phyloP scores from a whole-genome alignment of 176 grass and related monocot species.

The Eragrostis nindensis region DNA sequence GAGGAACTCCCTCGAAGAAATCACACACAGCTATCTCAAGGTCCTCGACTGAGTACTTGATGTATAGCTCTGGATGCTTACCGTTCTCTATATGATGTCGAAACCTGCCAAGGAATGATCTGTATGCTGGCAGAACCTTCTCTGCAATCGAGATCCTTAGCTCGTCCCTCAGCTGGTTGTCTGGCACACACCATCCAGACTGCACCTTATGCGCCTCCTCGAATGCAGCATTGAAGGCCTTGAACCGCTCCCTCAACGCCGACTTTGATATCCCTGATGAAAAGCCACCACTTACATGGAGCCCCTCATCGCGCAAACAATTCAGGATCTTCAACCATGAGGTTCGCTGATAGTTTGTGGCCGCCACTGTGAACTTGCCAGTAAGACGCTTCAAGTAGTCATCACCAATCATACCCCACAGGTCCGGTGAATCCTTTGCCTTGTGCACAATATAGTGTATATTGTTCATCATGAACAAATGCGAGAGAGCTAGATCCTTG shows the following conservation, averaged over 20 bases:
- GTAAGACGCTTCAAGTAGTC: slow-evolving; percentile 80
- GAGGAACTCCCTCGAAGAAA: slow-evolving; percentile 75
- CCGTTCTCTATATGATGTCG: slow-evolving; percentile 90
- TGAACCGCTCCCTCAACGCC: slow-evolving; percentile 80
- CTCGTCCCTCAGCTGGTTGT: slow-evolving; percentile 82
- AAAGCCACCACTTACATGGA: slow-evolving; percentile 85
- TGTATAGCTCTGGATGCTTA: slow-evolving; percentile 86
- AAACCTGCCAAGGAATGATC: slow-evolving; percentile 89
- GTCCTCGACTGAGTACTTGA: slow-evolving; percentile 91
- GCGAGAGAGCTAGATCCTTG: slow-evolving; percentile 66
- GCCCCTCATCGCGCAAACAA: slow-evolving; percentile 85
- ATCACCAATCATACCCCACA: slow-evolving; percentile 78
- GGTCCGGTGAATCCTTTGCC: slow-evolving; percentile 77
- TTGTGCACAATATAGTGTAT: slow-evolving; percentile 94
- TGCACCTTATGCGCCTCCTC: slow-evolving; percentile 83
- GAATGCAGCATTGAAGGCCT: slow-evolving; percentile 78
- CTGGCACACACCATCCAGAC: slow-evolving; percentile 76
- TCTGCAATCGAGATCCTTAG: slow-evolving; percentile 88
- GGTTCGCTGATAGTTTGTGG: slow-evolving; percentile 66
- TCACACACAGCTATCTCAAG: slow-evolving; percentile 66
- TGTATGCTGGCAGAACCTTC: slow-evolving; percentile 85
- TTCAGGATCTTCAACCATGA: slow-evolving; percentile 75
- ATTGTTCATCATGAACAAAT: slow-evolving; percentile 95
- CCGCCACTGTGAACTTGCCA: slow-evolving; percentile 64
- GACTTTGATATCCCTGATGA: slow-evolving; percentile 83